phyloP scores from a whole-genome alignment of 352 stramenopile genomes.

The Plasmopara muralis region DNA sequence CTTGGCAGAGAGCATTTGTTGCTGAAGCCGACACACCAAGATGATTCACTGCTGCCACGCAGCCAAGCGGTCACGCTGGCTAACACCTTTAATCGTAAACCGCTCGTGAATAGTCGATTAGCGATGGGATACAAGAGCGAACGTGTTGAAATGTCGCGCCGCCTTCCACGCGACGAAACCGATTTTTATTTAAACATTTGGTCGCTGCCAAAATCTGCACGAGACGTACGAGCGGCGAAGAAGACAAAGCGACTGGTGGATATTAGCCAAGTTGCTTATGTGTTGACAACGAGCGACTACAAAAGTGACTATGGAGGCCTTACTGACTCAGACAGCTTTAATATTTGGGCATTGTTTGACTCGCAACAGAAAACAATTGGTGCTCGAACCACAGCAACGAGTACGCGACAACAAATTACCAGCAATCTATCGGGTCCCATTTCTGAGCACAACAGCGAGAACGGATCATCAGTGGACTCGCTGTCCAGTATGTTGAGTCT shows the following conservation, averaged over 20 bases:
- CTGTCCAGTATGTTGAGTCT: constrained; percentile 17
- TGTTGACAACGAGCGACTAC: constrained; percentile 71
- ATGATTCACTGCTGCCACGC: constrained; percentile 15
- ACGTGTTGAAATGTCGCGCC: constrained; percentile 36
- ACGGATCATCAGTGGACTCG: constrained; percentile 17
- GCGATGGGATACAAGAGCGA: constrained; percentile 32
- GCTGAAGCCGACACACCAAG: constrained; percentile 18
- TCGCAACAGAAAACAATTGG: constrained; percentile 18
- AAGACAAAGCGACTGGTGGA: constrained; percentile 47
- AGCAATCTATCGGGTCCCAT: constrained; percentile 30
- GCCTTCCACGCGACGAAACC: constrained; percentile 42
- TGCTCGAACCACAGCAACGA: constrained; percentile 14
- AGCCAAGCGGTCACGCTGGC: constrained; percentile 20
- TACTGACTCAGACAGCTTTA: constrained; percentile 26
- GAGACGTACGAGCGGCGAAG: constrained; percentile 13
- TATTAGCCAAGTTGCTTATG: constrained; percentile 71
- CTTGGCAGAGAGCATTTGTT: constrained; percentile 22
- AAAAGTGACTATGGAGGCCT: constrained; percentile 50
- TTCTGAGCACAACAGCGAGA: constrained; percentile 37
- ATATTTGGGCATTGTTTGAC: constrained; percentile 46
- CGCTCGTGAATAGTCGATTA: constrained; percentile 50
- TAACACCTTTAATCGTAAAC: constrained; percentile 31
- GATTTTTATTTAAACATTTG: constrained; percentile 85
- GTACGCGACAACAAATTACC: constrained; percentile 22
- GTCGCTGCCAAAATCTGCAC: constrained; percentile 22